Conservation (phyloP, 2,329 filamentous ascomycete genomes). For the Chalaropsis ovoidea region DNA sequence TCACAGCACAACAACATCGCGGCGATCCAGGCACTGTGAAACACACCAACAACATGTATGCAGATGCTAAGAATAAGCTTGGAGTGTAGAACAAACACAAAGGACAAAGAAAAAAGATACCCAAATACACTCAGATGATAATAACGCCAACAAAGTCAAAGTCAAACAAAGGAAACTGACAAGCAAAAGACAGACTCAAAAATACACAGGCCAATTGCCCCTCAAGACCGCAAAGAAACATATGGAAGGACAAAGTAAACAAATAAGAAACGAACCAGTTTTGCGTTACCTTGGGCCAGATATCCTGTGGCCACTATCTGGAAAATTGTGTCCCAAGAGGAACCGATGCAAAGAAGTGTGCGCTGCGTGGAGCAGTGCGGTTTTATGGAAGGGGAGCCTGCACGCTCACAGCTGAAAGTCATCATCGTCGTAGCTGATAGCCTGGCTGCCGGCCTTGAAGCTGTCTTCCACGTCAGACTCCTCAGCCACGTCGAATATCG, state of each 20-base stretch:
- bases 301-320: constrained; percentile 25
- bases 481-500: constrained; percentile 46
- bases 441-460: constrained; percentile 30
- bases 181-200: constrained; percentile 10
- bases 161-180: background rate
- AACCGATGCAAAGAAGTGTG: background rate
- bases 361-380: background rate
- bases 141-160: background rate
- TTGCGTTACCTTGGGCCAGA: constrained; percentile 23
- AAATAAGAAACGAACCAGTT: constrained; percentile 19
- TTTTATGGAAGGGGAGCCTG: background rate
- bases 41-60: background rate
- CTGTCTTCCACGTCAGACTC: constrained; percentile 35
- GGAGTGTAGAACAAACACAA: background rate
- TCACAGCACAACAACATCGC: background rate
- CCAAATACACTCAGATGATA: background rate
- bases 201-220: background rate
- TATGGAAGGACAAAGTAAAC: constrained; percentile 6
- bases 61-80: constrained; percentile 6
- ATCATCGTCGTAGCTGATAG: constrained; percentile 41
- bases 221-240: constrained; percentile 1
- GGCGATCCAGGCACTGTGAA: background rate
- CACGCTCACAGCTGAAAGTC: constrained; percentile 45
- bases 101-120: background rate
- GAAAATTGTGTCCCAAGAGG: constrained; percentile 7